phyloP scores from a whole-genome alignment of 495 filamentous ascomycete genomes.

The Hypomontagnella monticulosa region DNA sequence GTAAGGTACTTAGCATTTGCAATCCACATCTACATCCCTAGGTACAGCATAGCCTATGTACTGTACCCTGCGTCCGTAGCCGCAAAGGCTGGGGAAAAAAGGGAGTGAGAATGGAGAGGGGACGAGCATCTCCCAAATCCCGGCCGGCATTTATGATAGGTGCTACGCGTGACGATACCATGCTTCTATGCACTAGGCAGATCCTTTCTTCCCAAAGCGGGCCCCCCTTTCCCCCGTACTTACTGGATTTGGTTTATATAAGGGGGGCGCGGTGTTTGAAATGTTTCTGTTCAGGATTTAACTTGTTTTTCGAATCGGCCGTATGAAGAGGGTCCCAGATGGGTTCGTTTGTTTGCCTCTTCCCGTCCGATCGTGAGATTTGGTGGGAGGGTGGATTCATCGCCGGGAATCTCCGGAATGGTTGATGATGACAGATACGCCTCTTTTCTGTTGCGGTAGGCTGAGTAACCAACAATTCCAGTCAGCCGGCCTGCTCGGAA shows the following conservation, averaged over 20 bases:
- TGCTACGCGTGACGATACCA: constrained; percentile 17
- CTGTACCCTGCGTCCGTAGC: neutral
- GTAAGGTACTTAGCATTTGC: neutral
- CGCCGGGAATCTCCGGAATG: constrained; percentile 29
- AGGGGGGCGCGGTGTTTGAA: constrained; percentile 31
- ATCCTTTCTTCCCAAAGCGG: constrained; percentile 36
- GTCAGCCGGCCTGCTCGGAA: constrained; percentile 3
- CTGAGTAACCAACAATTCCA: constrained; percentile 3
- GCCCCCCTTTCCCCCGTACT: constrained; percentile 28
- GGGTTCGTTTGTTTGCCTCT: constrained; percentile 14
- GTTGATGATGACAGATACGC: neutral
- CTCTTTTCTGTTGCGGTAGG: constrained; percentile 16
- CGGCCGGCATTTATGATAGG: constrained; percentile 42
- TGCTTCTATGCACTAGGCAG: constrained; percentile 25
- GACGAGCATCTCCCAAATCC: constrained; percentile 30
- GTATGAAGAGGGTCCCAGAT: constrained; percentile 1
- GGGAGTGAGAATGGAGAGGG: neutral
- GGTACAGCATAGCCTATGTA: neutral
- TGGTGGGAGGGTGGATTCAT: neutral
- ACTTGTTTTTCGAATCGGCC: constrained; percentile 12
- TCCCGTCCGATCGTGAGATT: constrained; percentile 18
- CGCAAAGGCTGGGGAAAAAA: constrained; percentile 20
- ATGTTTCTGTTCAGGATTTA: neutral
- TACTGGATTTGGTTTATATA: constrained; percentile 12
- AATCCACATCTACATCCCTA: neutral